A percentile compares a stretch with the other conserved stretches of the same genome.
phyloP scores from a whole-genome alignment of 2,329 filamentous ascomycete genomes.

The Fusarium luffae region DNA sequence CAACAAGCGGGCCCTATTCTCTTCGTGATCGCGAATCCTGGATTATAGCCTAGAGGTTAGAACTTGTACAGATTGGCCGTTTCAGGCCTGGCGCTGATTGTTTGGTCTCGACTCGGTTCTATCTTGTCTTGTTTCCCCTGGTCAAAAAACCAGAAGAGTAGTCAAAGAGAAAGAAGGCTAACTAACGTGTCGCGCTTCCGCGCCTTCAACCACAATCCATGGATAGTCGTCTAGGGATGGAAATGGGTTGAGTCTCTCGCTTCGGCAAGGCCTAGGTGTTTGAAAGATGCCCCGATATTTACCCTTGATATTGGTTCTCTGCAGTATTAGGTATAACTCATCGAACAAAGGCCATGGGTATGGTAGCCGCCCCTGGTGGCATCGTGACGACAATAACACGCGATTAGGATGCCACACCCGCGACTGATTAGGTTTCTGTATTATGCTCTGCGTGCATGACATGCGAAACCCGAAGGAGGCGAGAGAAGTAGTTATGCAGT shows the following conservation, averaged over 20 bases:
- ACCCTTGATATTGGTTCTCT: constrained; percentile 10
- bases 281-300: constrained; percentile 12
- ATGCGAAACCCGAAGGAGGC: constrained; percentile 45
- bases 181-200: constrained; percentile 33
- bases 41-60: constrained; percentile 18
- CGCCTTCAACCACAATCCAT: constrained; percentile 29
- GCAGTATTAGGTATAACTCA: constrained; percentile 3
- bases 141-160: constrained; percentile 18
- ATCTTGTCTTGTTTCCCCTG: constrained; percentile 15
- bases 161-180: constrained; percentile 16
- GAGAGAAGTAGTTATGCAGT: neutral
- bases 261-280: constrained; percentile 22
- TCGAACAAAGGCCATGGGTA: constrained; percentile 23
- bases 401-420: constrained; percentile 41
- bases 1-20: constrained; percentile 31
- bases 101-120: constrained; percentile 28
- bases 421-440: constrained; percentile 45
- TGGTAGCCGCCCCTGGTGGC: constrained; percentile 31
- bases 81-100: constrained; percentile 27
- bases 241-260: constrained; percentile 27
- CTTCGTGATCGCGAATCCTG: constrained; percentile 20
- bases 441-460: constrained; percentile 29
- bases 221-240: constrained; percentile 11
- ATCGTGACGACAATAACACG: constrained; percentile 46
- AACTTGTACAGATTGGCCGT: constrained; percentile 30